These are phyloP conservation scores for Podospora bellae-mahoneyi DNA, from an alignment of 495 filamentous ascomycete species.

Conservation along the genomic window DNA sequence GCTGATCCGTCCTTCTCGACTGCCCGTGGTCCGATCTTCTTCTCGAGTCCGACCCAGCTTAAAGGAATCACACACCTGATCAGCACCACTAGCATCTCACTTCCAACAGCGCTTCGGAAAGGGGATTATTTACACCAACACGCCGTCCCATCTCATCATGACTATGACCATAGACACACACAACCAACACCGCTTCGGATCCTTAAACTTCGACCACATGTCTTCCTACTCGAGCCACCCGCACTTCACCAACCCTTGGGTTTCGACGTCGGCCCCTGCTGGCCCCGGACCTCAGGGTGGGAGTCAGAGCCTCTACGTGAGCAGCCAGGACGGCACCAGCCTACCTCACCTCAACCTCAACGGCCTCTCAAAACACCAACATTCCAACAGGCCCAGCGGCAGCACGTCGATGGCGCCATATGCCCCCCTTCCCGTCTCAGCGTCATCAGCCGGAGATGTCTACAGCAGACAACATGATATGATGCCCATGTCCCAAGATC, in stretches of 20 bases:
- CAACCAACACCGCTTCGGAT: constrained; percentile 78
- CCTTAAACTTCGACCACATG: constrained; percentile 73
- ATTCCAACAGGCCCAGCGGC: constrained; percentile 27
- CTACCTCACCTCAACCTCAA: constrained; percentile 45
- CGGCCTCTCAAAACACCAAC: constrained; percentile 41
- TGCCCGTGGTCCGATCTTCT: constrained; percentile 38
- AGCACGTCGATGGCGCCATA: constrained; percentile 68
- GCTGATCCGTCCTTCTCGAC: constrained; percentile 66
- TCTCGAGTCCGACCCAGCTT: constrained; percentile 29
- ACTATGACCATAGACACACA: constrained; percentile 81
- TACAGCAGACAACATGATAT: constrained; percentile 58
- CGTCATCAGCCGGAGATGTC: constrained; percentile 65
- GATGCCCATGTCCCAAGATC: constrained; percentile 72
- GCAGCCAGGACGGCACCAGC: constrained; percentile 31
- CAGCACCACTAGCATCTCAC: constrained; percentile 36
- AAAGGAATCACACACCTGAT: constrained; percentile 52
- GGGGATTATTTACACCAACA: constrained; percentile 20
- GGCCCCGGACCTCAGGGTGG: constrained; percentile 32
- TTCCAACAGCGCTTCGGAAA: constrained; percentile 18
- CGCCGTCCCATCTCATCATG: constrained; percentile 47
- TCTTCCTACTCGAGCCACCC: constrained; percentile 60
- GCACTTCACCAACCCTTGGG: constrained; percentile 94
- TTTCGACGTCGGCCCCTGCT: constrained; percentile 33
- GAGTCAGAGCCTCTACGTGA: constrained; percentile 55
- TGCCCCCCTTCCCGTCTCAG: constrained; percentile 62